Evolutionary conservation across 306 rosid genomes (phyloP).

Genomic region (Citrullus amarus): DNA sequence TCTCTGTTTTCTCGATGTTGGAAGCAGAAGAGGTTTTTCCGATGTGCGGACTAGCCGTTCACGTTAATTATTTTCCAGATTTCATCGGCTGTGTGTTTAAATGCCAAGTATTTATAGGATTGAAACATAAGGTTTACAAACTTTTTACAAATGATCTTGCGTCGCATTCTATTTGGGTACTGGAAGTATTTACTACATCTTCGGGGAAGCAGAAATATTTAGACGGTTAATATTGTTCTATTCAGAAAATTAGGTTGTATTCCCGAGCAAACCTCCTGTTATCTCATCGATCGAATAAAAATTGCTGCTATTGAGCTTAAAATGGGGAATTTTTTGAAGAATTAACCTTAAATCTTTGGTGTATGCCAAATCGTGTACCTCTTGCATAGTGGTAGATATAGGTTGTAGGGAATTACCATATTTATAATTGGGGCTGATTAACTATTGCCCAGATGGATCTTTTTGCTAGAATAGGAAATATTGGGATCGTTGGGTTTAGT

Average conservation of each 20-base stretch:
- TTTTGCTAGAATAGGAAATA: conserved; percentile 1
- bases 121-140: not conserved
- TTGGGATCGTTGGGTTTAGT: not conserved
- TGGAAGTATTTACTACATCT: no score
- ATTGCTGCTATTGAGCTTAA: not conserved
- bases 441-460: not conserved
- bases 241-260: not conserved
- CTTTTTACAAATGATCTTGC: not conserved
- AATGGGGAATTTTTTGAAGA: not conserved
- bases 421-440: not conserved
- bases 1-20: not conserved
- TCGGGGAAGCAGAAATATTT: not conserved
- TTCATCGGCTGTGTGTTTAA: not conserved
- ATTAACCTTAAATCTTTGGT: not conserved
- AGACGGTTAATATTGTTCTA: not conserved
- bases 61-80: not conserved
- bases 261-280: not conserved
- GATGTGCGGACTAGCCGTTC: not conserved
- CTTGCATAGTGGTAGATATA: not conserved
- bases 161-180: not conserved
- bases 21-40: not conserved
- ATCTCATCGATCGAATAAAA: not conserved
- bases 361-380: not conserved
- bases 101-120: not conserved
- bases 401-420: not conserved